Evolutionary conservation across 345 rosid genomes (phyloP).

Genomic region (Boechera stricta): DNA sequence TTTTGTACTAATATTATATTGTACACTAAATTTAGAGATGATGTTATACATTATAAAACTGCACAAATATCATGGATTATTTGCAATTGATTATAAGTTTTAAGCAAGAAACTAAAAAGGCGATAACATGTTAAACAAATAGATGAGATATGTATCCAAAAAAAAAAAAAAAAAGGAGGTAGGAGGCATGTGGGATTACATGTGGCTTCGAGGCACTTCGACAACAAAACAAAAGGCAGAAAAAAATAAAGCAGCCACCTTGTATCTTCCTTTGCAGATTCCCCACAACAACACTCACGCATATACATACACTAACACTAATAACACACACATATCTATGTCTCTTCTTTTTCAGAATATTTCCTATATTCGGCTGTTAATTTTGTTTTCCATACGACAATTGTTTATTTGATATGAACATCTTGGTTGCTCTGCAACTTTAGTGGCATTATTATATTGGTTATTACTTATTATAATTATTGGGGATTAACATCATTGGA

Average conservation of each 20-base stretch:
- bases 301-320: conserved; percentile 10
- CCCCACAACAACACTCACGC: conserved; percentile 42
- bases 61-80: not conserved
- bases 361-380: conserved; percentile 5
- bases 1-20: not conserved
- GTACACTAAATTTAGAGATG: not conserved
- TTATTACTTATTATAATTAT: conserved; percentile 2
- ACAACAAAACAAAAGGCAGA: conserved; percentile 40
- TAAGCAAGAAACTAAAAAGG: not conserved
- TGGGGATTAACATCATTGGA: conserved; percentile 18
- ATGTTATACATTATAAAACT: not conserved
- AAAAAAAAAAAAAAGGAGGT: not conserved
- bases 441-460: conserved; percentile 1
- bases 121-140: not conserved
- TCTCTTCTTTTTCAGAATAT: conserved; percentile 12
- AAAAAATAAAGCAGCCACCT: conserved; percentile 40
- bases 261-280: conserved; percentile 43
- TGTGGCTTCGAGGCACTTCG: conserved; percentile 36
- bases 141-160: not conserved
- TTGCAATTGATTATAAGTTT: not conserved
- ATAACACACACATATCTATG: not conserved
- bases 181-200: conserved; percentile 39
- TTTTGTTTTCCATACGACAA: conserved; percentile 9
- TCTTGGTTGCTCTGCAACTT: conserved; percentile 1
- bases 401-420: conserved; percentile 9